Conservation (phyloP, 1,139 yeast species). For the Debaryomyces sp. region DNA sequence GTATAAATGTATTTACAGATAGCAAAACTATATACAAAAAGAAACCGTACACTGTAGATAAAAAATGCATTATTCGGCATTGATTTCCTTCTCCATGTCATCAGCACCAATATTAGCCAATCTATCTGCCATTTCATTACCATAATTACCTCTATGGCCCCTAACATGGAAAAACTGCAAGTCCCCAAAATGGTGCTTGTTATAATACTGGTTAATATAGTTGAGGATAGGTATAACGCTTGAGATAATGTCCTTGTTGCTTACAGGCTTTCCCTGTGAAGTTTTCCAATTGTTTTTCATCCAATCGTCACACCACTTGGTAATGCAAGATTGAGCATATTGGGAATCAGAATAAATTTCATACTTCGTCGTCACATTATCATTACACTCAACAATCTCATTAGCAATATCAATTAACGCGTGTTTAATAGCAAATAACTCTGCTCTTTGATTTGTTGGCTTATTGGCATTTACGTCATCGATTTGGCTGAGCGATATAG, state of each 20-base stretch:
- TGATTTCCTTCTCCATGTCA: slow-evolving; percentile 14
- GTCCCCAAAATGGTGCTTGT: slow-evolving; percentile 29
- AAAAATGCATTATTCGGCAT: background rate
- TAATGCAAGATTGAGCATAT: slow-evolving; percentile 52
- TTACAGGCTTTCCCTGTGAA: slow-evolving; percentile 45
- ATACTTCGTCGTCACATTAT: slow-evolving; percentile 20
- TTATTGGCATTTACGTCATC: slow-evolving; percentile 15
- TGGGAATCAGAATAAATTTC: slow-evolving; percentile 58
- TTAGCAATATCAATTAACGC: slow-evolving; percentile 50
- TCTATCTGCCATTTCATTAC: slow-evolving; percentile 78
- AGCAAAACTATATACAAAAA: background rate
- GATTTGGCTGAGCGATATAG: slow-evolving; percentile 48
- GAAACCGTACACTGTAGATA: background rate
- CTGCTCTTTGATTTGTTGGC: slow-evolving; percentile 84
- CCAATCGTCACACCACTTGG: slow-evolving; percentile 59
- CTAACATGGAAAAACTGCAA: slow-evolving; percentile 59
- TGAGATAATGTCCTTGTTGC: slow-evolving; percentile 54
- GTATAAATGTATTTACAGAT: background rate
- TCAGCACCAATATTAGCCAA: slow-evolving; percentile 72
- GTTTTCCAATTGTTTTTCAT: slow-evolving; percentile 53
- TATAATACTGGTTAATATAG: slow-evolving; percentile 30
- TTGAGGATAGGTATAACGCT: slow-evolving; percentile 24
- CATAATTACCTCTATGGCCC: slow-evolving; percentile 71
- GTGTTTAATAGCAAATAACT: slow-evolving; percentile 62
- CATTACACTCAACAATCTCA: slow-evolving; percentile 15